A percentile compares a stretch with the other conserved stretches of the same genome.
Conservation (phyloP, 257 asterid genomes). For the Fraxinus cuspidata region DNA sequence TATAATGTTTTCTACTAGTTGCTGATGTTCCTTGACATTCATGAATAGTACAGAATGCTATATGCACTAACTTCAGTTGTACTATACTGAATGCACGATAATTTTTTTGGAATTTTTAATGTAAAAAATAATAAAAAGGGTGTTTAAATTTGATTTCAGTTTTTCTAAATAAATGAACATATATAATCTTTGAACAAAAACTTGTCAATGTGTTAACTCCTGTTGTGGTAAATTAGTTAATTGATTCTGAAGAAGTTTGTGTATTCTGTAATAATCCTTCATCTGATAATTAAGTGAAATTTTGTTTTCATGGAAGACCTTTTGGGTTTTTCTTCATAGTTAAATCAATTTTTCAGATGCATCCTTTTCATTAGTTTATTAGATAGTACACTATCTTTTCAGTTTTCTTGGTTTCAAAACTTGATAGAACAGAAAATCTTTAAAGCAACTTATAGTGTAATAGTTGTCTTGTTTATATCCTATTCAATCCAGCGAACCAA, state of each 20-base stretch:
- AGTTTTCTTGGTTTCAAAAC: not conserved
- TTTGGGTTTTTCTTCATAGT: not conserved
- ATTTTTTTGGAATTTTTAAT: not conserved
- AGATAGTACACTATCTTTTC: not conserved
- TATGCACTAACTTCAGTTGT: not conserved
- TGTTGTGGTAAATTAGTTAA: not conserved
- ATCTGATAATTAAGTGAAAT: not conserved
- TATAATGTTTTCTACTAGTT: not conserved
- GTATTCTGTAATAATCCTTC: not conserved
- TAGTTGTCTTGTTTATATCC: not conserved
- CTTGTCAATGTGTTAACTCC: not conserved
- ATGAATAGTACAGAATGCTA: not conserved
- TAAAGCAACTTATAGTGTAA: not conserved
- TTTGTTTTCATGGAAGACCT: not conserved
- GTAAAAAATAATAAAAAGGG: not conserved
- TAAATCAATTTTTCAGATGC: not conserved
- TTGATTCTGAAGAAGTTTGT: not conserved
- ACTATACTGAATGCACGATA: not conserved
- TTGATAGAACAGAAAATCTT: not conserved
- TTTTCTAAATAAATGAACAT: not conserved
- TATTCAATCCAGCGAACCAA: not conserved
- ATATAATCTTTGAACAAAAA: not conserved
- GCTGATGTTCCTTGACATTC: not conserved
- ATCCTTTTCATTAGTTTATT: not conserved
- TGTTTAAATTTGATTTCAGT: not conserved